Conservation (phyloP, 371 early-diverging fungal species). For the Massospora cicadina region DNA sequence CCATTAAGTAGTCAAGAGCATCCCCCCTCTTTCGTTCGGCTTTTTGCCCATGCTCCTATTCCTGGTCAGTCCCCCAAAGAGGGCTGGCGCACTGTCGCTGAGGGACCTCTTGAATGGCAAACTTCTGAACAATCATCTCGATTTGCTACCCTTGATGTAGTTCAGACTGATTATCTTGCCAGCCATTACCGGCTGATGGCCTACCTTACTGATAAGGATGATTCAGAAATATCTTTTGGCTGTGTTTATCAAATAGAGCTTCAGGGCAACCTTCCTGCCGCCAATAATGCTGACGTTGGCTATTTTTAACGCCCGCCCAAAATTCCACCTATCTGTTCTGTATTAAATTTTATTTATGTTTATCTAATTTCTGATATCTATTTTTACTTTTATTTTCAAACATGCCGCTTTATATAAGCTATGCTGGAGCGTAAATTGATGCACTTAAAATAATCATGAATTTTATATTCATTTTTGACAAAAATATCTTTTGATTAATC, state of each 20-base stretch:
- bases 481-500: too few species aligned
- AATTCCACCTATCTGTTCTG: not conserved
- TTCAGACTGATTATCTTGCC: not conserved
- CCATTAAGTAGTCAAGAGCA: not conserved
- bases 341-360: too few species aligned
- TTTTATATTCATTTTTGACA: too few species aligned
- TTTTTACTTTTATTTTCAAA: too few species aligned
- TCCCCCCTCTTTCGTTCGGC: not conserved
- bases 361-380: too few species aligned
- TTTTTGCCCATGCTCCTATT: not conserved
- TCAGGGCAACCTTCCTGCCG: not conserved
- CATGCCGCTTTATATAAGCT: too few species aligned
- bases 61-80: not conserved
- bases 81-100: not conserved
- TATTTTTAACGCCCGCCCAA: not conserved
- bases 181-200: not conserved
- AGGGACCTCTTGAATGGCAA: not conserved
- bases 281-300: not conserved
- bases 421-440: too few species aligned
- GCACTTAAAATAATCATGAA: too few species aligned
- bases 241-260: not conserved
- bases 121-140: not conserved
- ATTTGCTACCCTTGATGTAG: not conserved
- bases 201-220: not conserved
- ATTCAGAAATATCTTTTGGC: not conserved